Percentiles rank a stretch among this genome's conserved stretches.
These are phyloP conservation scores for grape (Vitis vinifera) DNA, from an alignment of 164 flowering plant species.

Conservation along the genomic window ASM3070453v1 NC_081813.1:1552501-1553000, in stretches of 20 bases:
- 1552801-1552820: too few species aligned
- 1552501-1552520: constrained; percentile 86
- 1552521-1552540: constrained; percentile 50
- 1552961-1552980: constrained; percentile 50
- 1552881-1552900: background rate
- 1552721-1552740: constrained; percentile 83
- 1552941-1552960: constrained; percentile 63
- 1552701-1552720: constrained; percentile 41
- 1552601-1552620: background rate
- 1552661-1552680: background rate
- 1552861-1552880: background rate
- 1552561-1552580: constrained; percentile 70
- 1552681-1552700: background rate
- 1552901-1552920: constrained; percentile 1
- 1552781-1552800: constrained; percentile 43
- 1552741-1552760: constrained; percentile 78
- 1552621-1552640: background rate
- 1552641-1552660: background rate
- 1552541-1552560: constrained; percentile 65
- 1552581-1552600: constrained; percentile 72
- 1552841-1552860: too few species aligned
- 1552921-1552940: constrained; percentile 60
- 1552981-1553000: constrained; percentile 51
- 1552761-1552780: constrained; percentile 73
- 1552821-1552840: too few species aligned